Evolutionary conservation across 2,329 filamentous ascomycete genomes (phyloP).

Genomic region (Ceratocystis alfenasii): DNA sequence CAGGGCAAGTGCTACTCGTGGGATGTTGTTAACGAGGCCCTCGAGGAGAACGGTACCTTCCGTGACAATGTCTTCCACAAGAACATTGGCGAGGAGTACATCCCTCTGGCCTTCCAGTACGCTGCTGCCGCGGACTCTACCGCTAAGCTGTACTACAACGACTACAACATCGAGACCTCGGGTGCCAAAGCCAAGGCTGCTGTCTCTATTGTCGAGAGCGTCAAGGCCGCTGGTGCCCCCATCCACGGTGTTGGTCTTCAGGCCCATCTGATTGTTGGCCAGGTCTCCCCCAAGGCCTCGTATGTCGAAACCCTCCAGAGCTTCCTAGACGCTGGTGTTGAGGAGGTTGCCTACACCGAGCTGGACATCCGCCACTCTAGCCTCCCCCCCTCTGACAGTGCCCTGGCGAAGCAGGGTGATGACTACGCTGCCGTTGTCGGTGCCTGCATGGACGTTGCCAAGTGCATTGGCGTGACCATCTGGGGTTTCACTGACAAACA

Average conservation of each 20-base stretch:
- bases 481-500: slow-evolving; percentile 32
- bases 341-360: slow-evolving; percentile 43
- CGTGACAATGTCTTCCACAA: slow-evolving; percentile 43
- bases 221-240: slow-evolving; percentile 39
- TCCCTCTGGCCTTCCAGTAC: slow-evolving; percentile 46
- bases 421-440: slow-evolving; percentile 27
- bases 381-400: slow-evolving; percentile 27
- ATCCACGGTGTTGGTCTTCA: slow-evolving; percentile 54
- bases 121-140: slow-evolving; percentile 42
- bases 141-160: slow-evolving; percentile 46
- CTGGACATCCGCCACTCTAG: slow-evolving; percentile 38
- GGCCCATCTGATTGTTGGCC: slow-evolving; percentile 46
- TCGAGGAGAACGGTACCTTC: slow-evolving; percentile 45
- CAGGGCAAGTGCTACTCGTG: slow-evolving; percentile 49
- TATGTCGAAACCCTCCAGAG: slow-evolving; percentile 34
- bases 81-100: slow-evolving; percentile 44
- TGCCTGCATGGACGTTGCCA: slow-evolving; percentile 27
- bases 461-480: slow-evolving; percentile 29
- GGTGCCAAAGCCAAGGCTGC: slow-evolving; percentile 37
- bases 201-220: slow-evolving; percentile 35
- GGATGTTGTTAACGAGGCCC: slow-evolving; percentile 55
- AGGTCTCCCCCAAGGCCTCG: slow-evolving; percentile 34
- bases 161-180: slow-evolving; percentile 49
- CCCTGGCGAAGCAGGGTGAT: slow-evolving; percentile 27
- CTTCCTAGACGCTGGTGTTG: slow-evolving; percentile 34